Percentiles rank a stretch among this genome's conserved stretches.
These are phyloP conservation scores for Alternaria triticimaculans DNA, from an alignment of 2,329 filamentous ascomycete genomes.

Conservation along the genomic window DNA sequence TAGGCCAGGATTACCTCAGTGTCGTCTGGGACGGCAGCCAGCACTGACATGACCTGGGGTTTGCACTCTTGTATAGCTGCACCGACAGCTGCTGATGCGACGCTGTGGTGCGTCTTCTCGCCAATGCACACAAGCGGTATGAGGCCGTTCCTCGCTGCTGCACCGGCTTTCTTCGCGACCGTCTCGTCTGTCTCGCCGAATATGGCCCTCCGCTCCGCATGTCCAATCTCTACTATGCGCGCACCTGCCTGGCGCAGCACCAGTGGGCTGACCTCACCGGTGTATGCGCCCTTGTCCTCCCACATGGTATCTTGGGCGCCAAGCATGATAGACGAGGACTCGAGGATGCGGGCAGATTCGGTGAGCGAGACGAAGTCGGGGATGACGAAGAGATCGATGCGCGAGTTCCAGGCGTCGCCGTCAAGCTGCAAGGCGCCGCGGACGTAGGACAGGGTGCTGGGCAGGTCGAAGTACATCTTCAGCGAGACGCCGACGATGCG, in stretches of 20 bases:
- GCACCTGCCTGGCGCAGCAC: slow-evolving; percentile 72
- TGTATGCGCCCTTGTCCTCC: slow-evolving; percentile 75
- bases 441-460: slow-evolving; percentile 62
- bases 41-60: slow-evolving; percentile 68
- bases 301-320: slow-evolving; percentile 80
- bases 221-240: slow-evolving; percentile 77
- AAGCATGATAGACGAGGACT: slow-evolving; percentile 62
- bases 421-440: slow-evolving; percentile 53
- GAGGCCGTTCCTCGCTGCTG: slow-evolving; percentile 72
- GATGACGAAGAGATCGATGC: slow-evolving; percentile 76
- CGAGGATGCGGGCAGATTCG: slow-evolving; percentile 58
- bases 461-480: slow-evolving; percentile 80
- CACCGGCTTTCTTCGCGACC: slow-evolving; percentile 72
- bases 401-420: slow-evolving; percentile 60
- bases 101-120: slow-evolving; percentile 63
- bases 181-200: slow-evolving; percentile 77
- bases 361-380: slow-evolving; percentile 76
- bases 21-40: slow-evolving; percentile 65
- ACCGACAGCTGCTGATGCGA: slow-evolving; percentile 59
- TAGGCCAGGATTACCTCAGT: slow-evolving; percentile 81
- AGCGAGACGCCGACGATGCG: slow-evolving; percentile 75
- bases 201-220: slow-evolving; percentile 76
- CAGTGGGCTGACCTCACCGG: slow-evolving; percentile 76
- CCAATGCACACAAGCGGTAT: slow-evolving; percentile 82
- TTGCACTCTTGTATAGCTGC: slow-evolving; percentile 70